Conservation (phyloP, 2,329 filamentous ascomycete species). For the Aureobasidium musti region DNA sequence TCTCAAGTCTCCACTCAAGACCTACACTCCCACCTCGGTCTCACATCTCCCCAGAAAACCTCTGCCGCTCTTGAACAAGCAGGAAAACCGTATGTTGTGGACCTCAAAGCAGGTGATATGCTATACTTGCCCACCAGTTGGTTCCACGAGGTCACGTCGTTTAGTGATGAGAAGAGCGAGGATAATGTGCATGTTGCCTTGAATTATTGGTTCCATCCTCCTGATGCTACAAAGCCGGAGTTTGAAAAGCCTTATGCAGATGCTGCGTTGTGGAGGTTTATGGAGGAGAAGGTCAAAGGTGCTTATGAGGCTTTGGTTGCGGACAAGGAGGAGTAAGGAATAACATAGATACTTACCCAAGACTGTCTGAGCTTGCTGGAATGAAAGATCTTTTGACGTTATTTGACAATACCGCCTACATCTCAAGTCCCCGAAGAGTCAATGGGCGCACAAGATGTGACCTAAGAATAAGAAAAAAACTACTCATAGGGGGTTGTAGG, state of each 20-base stretch:
- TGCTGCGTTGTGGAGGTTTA: slow-evolving; percentile 4
- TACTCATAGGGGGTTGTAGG: no score
- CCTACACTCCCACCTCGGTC: slow-evolving; percentile 15
- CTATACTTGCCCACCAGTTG: slow-evolving; percentile 22
- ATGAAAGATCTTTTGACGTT: no score
- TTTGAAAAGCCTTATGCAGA: slow-evolving; percentile 15
- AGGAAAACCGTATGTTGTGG: slow-evolving; percentile 17
- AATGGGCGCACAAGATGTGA: background rate
- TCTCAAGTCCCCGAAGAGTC: background rate
- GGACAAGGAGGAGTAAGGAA: background rate
- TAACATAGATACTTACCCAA: background rate
- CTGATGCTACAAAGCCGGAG: background rate
- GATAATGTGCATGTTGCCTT: slow-evolving; percentile 25
- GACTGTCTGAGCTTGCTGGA: no score
- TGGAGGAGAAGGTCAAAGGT: slow-evolving; percentile 18
- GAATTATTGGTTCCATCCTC: slow-evolving; percentile 29
- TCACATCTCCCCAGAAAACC: background rate
- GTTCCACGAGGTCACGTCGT: slow-evolving; percentile 24
- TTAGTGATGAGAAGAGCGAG: background rate
- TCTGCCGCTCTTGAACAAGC: slow-evolving; percentile 3
- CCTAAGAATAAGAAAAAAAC: no score
- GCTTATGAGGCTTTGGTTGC: background rate
- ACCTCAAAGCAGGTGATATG: slow-evolving; percentile 25
- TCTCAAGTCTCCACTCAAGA: slow-evolving; percentile 13
- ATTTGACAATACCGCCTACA: background rate